Conservation (phyloP, 257 asterid genomes). For the Misopates orontium region DNA sequence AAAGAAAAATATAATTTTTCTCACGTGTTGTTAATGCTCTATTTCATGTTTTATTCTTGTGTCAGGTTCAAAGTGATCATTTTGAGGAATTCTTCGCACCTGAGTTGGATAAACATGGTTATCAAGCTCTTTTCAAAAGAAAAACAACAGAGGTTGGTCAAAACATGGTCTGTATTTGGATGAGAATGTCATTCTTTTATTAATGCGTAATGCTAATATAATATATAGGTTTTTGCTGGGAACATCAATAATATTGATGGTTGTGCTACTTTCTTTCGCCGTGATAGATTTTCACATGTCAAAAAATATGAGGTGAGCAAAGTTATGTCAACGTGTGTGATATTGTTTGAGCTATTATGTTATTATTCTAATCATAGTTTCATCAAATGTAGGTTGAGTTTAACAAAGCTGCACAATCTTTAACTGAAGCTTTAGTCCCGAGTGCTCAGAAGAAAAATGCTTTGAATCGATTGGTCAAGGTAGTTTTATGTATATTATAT, state of each 20-base stretch:
- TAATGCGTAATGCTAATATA: slow-evolving; percentile 19
- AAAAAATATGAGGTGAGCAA: slow-evolving; percentile 88
- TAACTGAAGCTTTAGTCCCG: slow-evolving; percentile 81
- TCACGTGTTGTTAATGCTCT: background rate
- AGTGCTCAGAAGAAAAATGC: slow-evolving; percentile 80
- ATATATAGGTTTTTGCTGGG: slow-evolving; percentile 57
- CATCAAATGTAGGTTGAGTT: slow-evolving; percentile 73
- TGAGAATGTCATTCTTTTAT: slow-evolving; percentile 22
- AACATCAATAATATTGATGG: slow-evolving; percentile 58
- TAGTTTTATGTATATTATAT: slow-evolving; percentile 26
- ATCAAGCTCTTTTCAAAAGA: slow-evolving; percentile 78
- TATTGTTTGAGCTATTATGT: slow-evolving; percentile 16
- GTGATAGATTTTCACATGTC: slow-evolving; percentile 91
- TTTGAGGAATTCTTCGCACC: slow-evolving; percentile 96
- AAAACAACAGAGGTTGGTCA: slow-evolving; percentile 83
- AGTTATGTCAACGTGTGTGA: slow-evolving; percentile 11
- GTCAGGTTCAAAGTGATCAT: slow-evolving; percentile 91
- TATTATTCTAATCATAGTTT: slow-evolving; percentile 17
- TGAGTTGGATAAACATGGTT: slow-evolving; percentile 97
- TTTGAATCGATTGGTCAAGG: slow-evolving; percentile 86
- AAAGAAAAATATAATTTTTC: background rate
- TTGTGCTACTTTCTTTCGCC: slow-evolving; percentile 98
- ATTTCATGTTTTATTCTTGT: slow-evolving; percentile 11
- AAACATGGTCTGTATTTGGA: slow-evolving; percentile 17
- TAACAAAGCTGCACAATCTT: slow-evolving; percentile 96